These are phyloP conservation scores for Scalesia atractyloides DNA, from an alignment of 129 eudicot genomes.

Conservation along the genomic window DNA sequence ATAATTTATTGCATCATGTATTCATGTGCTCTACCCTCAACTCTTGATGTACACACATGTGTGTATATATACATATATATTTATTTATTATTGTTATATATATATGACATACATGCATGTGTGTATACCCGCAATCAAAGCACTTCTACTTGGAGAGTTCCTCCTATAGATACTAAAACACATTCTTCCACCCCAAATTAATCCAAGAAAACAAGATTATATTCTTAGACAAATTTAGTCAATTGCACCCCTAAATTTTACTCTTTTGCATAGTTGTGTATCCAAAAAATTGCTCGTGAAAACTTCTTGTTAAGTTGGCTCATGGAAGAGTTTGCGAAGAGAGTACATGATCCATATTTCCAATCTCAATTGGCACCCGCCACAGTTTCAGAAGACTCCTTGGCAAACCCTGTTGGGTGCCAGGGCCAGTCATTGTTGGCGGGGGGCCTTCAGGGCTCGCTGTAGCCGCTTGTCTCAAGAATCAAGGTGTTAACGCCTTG, in stretches of 20 bases:
- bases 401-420: conserved; percentile 28
- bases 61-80: background rate
- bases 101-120: background rate
- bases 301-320: conserved; percentile 10
- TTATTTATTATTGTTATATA: no score
- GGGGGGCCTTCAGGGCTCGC: conserved; percentile 85
- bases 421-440: conserved; percentile 63
- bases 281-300: background rate
- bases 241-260: conserved; percentile 3
- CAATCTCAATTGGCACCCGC: conserved; percentile 19
- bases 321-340: conserved; percentile 48
- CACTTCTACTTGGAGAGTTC: conserved; percentile 1
- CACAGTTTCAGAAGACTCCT: background rate
- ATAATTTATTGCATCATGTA: no score
- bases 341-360: conserved; percentile 46
- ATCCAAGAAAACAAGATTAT: background rate
- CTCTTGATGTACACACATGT: background rate
- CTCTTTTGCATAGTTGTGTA: conserved; percentile 29
- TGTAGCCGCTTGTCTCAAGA: conserved; percentile 62
- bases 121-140: background rate
- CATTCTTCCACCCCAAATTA: background rate
- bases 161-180: conserved; percentile 13
- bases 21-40: background rate
- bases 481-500: conserved; percentile 42
- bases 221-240: conserved; percentile 5